Conservation (phyloP, 495 filamentous ascomycete genomes). For the Diplogelasinospora grovesii region DNA sequence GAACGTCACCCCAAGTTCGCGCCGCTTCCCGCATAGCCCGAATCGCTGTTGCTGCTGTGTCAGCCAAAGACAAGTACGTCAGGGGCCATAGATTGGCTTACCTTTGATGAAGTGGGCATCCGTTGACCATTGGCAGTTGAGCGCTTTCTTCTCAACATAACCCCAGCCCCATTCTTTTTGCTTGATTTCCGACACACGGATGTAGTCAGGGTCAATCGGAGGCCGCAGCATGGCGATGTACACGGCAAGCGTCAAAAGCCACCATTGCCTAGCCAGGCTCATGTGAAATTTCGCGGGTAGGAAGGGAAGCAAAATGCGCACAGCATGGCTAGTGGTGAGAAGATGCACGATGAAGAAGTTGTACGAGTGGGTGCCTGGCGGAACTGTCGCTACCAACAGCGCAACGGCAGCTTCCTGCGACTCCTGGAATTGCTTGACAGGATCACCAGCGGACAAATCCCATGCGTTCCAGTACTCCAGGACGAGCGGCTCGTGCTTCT, state of each 20-base stretch:
- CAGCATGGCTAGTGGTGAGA: conserved; percentile 78
- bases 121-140: conserved; percentile 55
- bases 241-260: conserved; percentile 70
- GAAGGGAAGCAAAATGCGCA: conserved; percentile 74
- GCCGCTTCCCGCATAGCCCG: conserved; percentile 68
- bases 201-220: conserved; percentile 55
- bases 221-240: conserved; percentile 73
- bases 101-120: conserved; percentile 82
- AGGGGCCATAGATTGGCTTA: conserved; percentile 18
- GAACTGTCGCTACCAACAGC: conserved; percentile 57
- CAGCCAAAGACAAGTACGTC: conserved; percentile 11
- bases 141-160: conserved; percentile 61
- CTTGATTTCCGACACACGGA: conserved; percentile 55
- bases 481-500: conserved; percentile 59
- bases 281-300: conserved; percentile 68
- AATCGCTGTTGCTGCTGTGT: conserved; percentile 44
- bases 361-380: conserved; percentile 54
- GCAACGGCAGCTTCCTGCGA: conserved; percentile 71
- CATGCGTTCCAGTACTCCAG: conserved; percentile 87
- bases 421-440: conserved; percentile 63
- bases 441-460: conserved; percentile 52
- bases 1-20: conserved; percentile 76
- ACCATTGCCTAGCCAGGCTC: conserved; percentile 74
- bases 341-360: conserved; percentile 83
- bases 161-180: conserved; percentile 71